A percentile compares a stretch with the other conserved stretches of the same genome.
Evolutionary conservation across 78 protist species (phyloP).

Genomic region (Dictyostelium discoideum): DNA sequence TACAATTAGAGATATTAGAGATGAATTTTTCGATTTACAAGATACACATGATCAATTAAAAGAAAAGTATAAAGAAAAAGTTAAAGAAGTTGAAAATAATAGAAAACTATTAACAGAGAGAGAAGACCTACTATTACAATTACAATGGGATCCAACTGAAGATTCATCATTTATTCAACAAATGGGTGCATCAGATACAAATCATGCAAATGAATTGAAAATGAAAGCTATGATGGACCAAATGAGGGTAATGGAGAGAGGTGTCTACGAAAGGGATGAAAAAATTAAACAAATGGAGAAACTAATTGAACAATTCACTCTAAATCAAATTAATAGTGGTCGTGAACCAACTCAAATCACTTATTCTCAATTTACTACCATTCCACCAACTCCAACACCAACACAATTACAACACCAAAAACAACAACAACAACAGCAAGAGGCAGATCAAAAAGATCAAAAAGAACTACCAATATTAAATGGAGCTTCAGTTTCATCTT

Average conservation of each 20-base stretch:
- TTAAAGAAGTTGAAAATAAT: conserved; percentile 10
- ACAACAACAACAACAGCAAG: background rate
- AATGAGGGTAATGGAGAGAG: conserved; percentile 49
- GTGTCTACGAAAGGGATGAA: conserved; percentile 45
- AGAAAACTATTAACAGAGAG: conserved; percentile 35
- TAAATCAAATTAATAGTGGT: conserved; percentile 7
- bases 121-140: conserved; percentile 35
- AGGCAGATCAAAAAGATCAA: background rate
- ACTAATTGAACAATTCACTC: conserved; percentile 23
- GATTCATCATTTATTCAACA: background rate
- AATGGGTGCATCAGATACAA: background rate
- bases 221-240: conserved; percentile 56
- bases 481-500: background rate
- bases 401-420: background rate
- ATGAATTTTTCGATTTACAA: conserved; percentile 5
- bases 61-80: background rate
- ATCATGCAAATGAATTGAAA: conserved; percentile 21
- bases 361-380: background rate
- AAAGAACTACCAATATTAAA: background rate
- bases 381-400: background rate
- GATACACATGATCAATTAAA: background rate
- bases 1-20: conserved; percentile 20
- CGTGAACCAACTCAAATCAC: background rate
- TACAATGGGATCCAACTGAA: conserved; percentile 61
- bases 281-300: conserved; percentile 36